Conservation (phyloP, 305 asterid species). For the Caryopteris hybrid region DNA sequence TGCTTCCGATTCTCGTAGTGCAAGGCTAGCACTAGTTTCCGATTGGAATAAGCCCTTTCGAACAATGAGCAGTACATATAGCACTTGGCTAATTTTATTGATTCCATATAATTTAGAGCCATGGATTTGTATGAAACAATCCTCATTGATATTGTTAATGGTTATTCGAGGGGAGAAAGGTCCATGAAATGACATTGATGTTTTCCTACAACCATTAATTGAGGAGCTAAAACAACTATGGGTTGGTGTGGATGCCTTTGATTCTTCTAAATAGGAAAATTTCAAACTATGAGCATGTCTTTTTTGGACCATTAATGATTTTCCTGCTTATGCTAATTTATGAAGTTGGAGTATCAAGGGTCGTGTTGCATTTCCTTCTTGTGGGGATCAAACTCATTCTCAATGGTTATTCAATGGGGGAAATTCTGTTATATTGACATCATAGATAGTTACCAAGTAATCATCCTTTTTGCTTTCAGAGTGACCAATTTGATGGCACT, state of each 20-base stretch:
- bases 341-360: too few species aligned
- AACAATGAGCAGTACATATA: neutral
- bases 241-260: neutral
- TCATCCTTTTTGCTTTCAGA: too few species aligned
- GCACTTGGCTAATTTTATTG: neutral
- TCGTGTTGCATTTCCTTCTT: neutral
- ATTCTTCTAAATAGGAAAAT: too few species aligned
- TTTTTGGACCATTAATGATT: neutral
- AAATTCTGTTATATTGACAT: too few species aligned
- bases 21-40: too few species aligned
- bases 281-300: neutral
- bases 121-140: neutral
- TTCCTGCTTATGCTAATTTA: neutral
- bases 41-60: neutral
- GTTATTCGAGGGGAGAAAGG: neutral
- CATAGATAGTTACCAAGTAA: too few species aligned
- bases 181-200: too few species aligned
- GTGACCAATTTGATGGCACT: too few species aligned
- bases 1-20: too few species aligned
- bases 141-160: neutral
- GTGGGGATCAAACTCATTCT: neutral
- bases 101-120: neutral
- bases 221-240: neutral
- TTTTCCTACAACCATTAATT: neutral
- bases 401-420: neutral